These are phyloP conservation scores for Chaetoscypha palmicola DNA, from an alignment of 2,329 filamentous ascomycete genomes.

Conservation along the genomic window DNA sequence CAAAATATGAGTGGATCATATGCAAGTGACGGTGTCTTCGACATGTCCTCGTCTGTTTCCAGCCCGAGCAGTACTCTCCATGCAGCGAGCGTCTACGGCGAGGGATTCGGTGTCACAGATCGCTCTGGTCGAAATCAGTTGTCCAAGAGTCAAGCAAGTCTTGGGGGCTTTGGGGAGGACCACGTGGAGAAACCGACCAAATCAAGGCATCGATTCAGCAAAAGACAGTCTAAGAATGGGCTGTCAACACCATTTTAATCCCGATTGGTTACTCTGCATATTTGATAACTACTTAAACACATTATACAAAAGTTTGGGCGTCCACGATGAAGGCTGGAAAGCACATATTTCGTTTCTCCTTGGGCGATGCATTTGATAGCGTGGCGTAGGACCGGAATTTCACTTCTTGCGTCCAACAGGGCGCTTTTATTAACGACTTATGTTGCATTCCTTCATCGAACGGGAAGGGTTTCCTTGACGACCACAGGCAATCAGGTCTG, in stretches of 20 bases:
- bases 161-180: slow-evolving; percentile 36
- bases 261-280: neutral
- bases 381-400: slow-evolving; percentile 27
- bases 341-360: slow-evolving; percentile 17
- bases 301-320: neutral
- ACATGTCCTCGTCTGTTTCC: slow-evolving; percentile 64
- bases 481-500: neutral
- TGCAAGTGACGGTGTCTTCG: slow-evolving; percentile 59
- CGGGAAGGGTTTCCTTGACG: neutral
- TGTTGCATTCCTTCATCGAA: neutral
- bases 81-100: slow-evolving; percentile 46
- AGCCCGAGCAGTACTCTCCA: slow-evolving; percentile 68
- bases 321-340: neutral
- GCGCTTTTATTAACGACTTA: slow-evolving; percentile 6
- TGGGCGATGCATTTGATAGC: slow-evolving; percentile 33
- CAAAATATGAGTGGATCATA: slow-evolving; percentile 63
- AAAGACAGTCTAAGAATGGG: slow-evolving; percentile 90
- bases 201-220: slow-evolving; percentile 71
- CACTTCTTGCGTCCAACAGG: slow-evolving; percentile 22
- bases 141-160: slow-evolving; percentile 50
- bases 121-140: slow-evolving; percentile 50
- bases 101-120: slow-evolving; percentile 45
- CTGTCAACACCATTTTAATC: slow-evolving; percentile 74
- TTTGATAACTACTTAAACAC: slow-evolving; percentile 1
- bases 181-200: slow-evolving; percentile 33